A percentile compares a stretch with the other conserved stretches of the same genome.
phyloP scores from a whole-genome alignment of 2,329 filamentous ascomycete species.

The Albifimbria verrucaria region DNA sequence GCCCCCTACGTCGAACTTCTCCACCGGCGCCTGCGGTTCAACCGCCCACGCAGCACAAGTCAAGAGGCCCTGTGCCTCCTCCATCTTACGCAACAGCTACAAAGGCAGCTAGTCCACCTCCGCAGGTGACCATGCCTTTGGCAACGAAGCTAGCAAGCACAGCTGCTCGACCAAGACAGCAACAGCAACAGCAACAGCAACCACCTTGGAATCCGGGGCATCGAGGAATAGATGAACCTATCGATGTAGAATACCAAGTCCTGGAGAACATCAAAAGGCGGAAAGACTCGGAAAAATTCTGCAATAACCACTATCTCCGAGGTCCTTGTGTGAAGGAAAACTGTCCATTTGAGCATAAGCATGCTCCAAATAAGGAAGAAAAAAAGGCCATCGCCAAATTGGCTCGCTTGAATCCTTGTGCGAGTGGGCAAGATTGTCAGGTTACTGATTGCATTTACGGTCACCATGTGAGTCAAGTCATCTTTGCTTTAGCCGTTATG shows the following conservation, averaged over 20 bases:
- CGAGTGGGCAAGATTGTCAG: slow-evolving; percentile 55
- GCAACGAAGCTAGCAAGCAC: slow-evolving; percentile 21
- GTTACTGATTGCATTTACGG: slow-evolving; percentile 59
- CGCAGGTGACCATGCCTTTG: slow-evolving; percentile 39
- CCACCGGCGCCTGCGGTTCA: not conserved
- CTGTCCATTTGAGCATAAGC: slow-evolving; percentile 57
- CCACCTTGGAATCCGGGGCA: slow-evolving; percentile 49
- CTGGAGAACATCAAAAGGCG: slow-evolving; percentile 56
- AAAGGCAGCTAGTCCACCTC: slow-evolving; percentile 38
- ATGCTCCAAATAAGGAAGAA: slow-evolving; percentile 51
- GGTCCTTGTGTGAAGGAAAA: slow-evolving; percentile 53
- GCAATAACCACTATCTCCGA: slow-evolving; percentile 60
- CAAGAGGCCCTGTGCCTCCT: not conserved
- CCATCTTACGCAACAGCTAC: slow-evolving; percentile 41
- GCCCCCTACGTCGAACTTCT: not conserved
- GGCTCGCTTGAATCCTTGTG: slow-evolving; percentile 56
- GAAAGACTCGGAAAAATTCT: slow-evolving; percentile 53
- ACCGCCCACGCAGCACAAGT: not conserved
- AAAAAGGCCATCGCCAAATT: slow-evolving; percentile 53
- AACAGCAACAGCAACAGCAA: slow-evolving; percentile 24
- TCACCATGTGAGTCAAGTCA: slow-evolving; percentile 49
- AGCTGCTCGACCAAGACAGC: slow-evolving; percentile 3
- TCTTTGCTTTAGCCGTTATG: slow-evolving; percentile 4
- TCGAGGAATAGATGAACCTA: slow-evolving; percentile 52
- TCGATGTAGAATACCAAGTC: slow-evolving; percentile 40